Conservation (phyloP, 1,139 yeast genomes). For the Pichia sp. region DNA sequence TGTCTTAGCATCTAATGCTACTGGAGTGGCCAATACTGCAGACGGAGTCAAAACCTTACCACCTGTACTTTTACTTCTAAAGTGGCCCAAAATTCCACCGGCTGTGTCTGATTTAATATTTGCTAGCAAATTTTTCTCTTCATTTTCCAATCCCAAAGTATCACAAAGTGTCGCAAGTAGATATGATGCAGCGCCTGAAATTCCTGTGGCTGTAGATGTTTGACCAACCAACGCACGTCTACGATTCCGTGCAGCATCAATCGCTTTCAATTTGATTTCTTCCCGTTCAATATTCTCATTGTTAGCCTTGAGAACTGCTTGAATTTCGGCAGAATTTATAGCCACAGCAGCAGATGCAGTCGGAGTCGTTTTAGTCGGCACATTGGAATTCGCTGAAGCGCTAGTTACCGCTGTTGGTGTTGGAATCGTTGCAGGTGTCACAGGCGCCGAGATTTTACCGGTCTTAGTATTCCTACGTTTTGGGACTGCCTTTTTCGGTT, state of each 20-base stretch:
- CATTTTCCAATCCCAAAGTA: constrained; percentile 38
- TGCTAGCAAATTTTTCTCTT: constrained; percentile 19
- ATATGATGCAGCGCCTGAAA: constrained; percentile 38
- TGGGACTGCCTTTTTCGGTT: neutral
- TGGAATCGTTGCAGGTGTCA: neutral
- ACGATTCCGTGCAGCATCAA: constrained; percentile 27
- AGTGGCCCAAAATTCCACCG: neutral
- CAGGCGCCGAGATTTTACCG: neutral
- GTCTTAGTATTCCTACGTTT: constrained; percentile 2
- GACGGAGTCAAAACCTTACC: constrained; percentile 25
- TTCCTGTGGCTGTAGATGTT: neutral
- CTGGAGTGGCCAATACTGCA: constrained; percentile 33
- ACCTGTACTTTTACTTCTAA: neutral
- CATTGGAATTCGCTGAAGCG: constrained; percentile 8
- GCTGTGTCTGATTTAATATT: neutral
- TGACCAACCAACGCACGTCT: constrained; percentile 33
- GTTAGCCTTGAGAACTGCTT: constrained; percentile 22
- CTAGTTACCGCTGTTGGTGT: constrained; percentile 3
- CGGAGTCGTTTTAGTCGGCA: constrained; percentile 9
- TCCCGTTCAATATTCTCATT: constrained; percentile 21
- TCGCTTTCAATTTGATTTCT: constrained; percentile 16
- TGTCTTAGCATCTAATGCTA: constrained; percentile 28
- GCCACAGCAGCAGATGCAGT: constrained; percentile 2
- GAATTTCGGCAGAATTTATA: constrained; percentile 23
- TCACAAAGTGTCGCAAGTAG: constrained; percentile 46